A percentile compares a stretch with the other conserved stretches of the same genome.
Conservation (phyloP, 2,329 filamentous ascomycete genomes). For the Fusarium sacchari region DNA sequence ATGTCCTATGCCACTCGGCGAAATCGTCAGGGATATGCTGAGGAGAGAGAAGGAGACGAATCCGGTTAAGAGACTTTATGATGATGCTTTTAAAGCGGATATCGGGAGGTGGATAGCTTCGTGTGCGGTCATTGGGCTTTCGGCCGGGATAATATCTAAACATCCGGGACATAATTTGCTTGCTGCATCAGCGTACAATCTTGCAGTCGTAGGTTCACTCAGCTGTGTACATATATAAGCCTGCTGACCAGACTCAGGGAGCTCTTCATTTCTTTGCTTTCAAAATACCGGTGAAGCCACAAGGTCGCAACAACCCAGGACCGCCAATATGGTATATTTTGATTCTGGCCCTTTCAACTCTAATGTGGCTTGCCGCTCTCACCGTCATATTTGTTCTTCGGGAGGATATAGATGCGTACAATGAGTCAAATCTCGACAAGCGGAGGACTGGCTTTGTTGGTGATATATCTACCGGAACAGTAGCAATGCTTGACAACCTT, state of each 20-base stretch:
- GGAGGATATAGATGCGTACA: not conserved
- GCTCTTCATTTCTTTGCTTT: slow-evolving; percentile 14
- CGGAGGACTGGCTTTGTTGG: not conserved
- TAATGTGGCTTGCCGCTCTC: slow-evolving; percentile 18
- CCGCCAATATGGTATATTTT: slow-evolving; percentile 22
- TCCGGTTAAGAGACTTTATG: slow-evolving; percentile 22
- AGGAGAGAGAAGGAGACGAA: slow-evolving; percentile 26
- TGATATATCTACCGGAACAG: slow-evolving; percentile 2
- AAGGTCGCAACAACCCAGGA: not conserved
- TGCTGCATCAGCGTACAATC: slow-evolving; percentile 21
- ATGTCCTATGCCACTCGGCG: slow-evolving; percentile 20
- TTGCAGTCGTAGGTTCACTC: slow-evolving; percentile 10
- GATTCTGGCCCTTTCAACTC: slow-evolving; percentile 10
- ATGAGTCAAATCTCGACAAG: slow-evolving; percentile 4
- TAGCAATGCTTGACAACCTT: slow-evolving; percentile 24
- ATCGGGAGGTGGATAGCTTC: slow-evolving; percentile 27
- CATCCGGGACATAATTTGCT: slow-evolving; percentile 6
- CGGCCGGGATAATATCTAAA: slow-evolving; percentile 33
- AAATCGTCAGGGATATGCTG: slow-evolving; percentile 23
- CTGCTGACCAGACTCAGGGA: slow-evolving; percentile 2
- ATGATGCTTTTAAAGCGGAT: slow-evolving; percentile 29
- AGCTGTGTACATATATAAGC: too few relatives aligned
- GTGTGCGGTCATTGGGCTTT: slow-evolving; percentile 19
- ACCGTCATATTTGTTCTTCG: slow-evolving; percentile 15
- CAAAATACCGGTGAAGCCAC: slow-evolving; percentile 10